phyloP scores from a whole-genome alignment of 495 filamentous ascomycete genomes.

The Xylaria grammica region DNA sequence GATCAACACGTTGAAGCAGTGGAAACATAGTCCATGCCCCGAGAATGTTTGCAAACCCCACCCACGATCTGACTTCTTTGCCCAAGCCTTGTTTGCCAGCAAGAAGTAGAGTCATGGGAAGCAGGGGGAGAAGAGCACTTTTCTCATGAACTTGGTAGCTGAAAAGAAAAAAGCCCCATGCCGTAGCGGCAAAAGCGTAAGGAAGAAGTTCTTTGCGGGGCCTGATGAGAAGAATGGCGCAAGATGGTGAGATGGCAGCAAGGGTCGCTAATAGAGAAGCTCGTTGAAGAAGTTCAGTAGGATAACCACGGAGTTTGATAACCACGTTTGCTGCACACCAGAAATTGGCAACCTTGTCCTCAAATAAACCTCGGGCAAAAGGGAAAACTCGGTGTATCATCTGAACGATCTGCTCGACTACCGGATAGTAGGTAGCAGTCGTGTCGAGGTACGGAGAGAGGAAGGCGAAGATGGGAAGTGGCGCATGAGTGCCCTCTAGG shows the following conservation, averaged over 20 bases:
- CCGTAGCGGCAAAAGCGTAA: slow-evolving; percentile 75
- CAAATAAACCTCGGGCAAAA: slow-evolving; percentile 90
- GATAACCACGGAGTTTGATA: slow-evolving; percentile 79
- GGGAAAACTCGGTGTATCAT: slow-evolving; percentile 90
- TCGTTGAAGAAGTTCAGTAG: slow-evolving; percentile 71
- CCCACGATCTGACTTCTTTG: slow-evolving; percentile 80
- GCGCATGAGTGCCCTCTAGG: slow-evolving; percentile 56
- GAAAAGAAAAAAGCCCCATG: slow-evolving; percentile 97
- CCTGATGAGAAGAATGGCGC: slow-evolving; percentile 75
- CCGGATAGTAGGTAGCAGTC: slow-evolving; percentile 69
- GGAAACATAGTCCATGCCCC: slow-evolving; percentile 95
- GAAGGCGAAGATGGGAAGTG: slow-evolving; percentile 60
- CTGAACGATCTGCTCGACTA: slow-evolving; percentile 78
- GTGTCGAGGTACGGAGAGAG: slow-evolving; percentile 65
- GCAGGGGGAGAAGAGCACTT: slow-evolving; percentile 85
- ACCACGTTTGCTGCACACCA: slow-evolving; percentile 93
- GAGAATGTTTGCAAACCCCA: slow-evolving; percentile 89
- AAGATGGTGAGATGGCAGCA: slow-evolving; percentile 75
- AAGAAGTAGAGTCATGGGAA: slow-evolving; percentile 89
- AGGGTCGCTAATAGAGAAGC: slow-evolving; percentile 77
- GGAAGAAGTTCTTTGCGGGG: slow-evolving; percentile 79
- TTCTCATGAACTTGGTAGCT: slow-evolving; percentile 99
- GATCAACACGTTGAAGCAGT: slow-evolving; percentile 80
- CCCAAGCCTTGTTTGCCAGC: slow-evolving; percentile 76
- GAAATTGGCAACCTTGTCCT: slow-evolving; percentile 98